Evolutionary conservation across 495 filamentous ascomycete genomes (phyloP).

Genomic region (Hypomontagnella monticulosa): DNA sequence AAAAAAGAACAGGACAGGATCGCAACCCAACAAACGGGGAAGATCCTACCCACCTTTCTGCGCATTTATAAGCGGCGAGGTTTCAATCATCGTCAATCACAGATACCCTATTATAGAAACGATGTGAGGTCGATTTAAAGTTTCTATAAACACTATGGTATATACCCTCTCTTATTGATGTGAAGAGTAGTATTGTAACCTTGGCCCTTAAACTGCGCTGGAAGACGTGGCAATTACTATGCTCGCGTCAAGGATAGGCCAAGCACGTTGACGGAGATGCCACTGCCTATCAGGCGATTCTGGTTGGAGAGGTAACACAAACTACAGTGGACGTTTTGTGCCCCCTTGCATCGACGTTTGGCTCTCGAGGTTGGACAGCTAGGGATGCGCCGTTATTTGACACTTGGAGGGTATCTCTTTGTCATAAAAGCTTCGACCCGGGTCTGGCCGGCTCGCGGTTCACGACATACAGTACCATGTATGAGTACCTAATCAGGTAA

Average conservation of each 20-base stretch:
- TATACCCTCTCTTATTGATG: constrained; percentile 10
- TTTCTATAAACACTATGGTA: constrained; percentile 18
- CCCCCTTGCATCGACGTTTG: constrained; percentile 18
- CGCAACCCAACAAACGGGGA: constrained; percentile 3
- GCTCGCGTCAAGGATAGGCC: not conserved
- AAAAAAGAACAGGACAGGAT: not conserved
- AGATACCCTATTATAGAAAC: constrained; percentile 2
- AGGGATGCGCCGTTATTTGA: not conserved
- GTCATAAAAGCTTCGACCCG: constrained; percentile 3
- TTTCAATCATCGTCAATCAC: not conserved
- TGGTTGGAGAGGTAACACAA: constrained; percentile 4
- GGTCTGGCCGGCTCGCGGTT: not conserved
- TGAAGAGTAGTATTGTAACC: constrained; percentile 18
- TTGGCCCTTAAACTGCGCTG: not conserved
- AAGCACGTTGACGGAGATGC: constrained; percentile 6
- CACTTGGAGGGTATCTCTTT: constrained; percentile 4
- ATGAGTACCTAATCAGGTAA: no score
- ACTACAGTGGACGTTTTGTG: not conserved
- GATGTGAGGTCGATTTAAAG: constrained; percentile 28
- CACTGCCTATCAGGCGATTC: no score
- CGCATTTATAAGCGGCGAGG: not conserved
- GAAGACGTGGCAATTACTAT: constrained; percentile 4
- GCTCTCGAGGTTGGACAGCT: not conserved
- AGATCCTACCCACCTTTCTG: constrained; percentile 2
- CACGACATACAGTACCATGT: not conserved